Percentiles rank a stretch among this genome's conserved stretches.
Evolutionary conservation across 352 stramenopile species (phyloP).

Genomic region (Globisporangium nodosum): DNA sequence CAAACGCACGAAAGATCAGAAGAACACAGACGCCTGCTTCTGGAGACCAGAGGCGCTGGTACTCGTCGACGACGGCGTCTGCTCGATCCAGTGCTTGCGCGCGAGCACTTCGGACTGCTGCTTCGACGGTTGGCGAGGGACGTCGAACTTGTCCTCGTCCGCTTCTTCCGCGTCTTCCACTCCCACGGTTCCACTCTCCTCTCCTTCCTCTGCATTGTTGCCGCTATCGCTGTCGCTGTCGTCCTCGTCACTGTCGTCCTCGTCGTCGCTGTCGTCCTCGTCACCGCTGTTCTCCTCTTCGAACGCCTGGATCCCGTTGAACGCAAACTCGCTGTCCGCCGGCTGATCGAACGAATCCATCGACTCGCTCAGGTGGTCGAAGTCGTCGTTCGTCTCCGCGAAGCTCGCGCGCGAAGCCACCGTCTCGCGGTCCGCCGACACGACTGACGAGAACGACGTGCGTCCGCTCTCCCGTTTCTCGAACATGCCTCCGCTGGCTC

Average conservation of each 20-base stretch:
- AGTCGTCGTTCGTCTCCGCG: conserved; percentile 24
- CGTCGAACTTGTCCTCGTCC: not conserved
- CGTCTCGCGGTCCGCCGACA: conserved; percentile 32
- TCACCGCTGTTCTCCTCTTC: conserved; percentile 17
- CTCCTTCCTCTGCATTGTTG: not conserved
- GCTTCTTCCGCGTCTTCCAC: not conserved
- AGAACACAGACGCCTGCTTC: conserved; percentile 17
- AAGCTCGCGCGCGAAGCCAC: conserved; percentile 38
- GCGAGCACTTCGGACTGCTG: not conserved
- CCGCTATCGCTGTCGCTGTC: not conserved
- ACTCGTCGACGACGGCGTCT: not conserved
- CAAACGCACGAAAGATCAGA: conserved; percentile 3
- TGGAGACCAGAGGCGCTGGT: not conserved
- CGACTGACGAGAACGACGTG: conserved; percentile 17
- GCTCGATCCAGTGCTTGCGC: not conserved
- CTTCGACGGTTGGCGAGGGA: not conserved
- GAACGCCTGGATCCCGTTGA: conserved; percentile 13
- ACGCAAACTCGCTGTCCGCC: not conserved
- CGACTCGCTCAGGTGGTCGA: conserved; percentile 23
- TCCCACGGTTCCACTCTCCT: no score
- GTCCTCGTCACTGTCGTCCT: not conserved
- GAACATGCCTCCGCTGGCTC: not conserved
- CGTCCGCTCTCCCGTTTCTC: not conserved
- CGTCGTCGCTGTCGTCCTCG: conserved; percentile 12
- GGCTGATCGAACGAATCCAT: conserved; percentile 12